These are phyloP conservation scores for Cladosporium sphaerospermum DNA, from an alignment of 2,329 filamentous ascomycete species.

Conservation along the genomic window DNA sequence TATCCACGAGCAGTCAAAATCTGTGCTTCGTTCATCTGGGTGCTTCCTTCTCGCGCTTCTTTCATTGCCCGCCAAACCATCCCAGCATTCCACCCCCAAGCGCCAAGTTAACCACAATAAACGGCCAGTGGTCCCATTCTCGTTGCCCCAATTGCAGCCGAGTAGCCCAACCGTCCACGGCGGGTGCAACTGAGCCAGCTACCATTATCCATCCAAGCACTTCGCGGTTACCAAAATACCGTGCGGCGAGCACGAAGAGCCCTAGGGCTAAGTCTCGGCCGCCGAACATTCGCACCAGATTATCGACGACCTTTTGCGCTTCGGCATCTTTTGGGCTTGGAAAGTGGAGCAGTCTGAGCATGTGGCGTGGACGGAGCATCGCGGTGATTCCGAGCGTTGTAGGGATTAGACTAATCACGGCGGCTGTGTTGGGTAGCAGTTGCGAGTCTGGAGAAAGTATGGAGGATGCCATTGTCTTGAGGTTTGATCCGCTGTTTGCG, in stretches of 20 bases:
- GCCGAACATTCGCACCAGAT: slow-evolving; percentile 8
- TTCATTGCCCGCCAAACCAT: slow-evolving; percentile 5
- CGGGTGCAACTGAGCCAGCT: not conserved
- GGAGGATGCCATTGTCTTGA: not conserved
- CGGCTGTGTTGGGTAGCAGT: slow-evolving; percentile 6
- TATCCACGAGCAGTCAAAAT: too few relatives aligned
- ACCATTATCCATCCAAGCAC: slow-evolving; percentile 9
- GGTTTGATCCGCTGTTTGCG: too few relatives aligned
- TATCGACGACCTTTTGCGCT: not conserved
- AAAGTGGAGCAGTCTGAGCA: not conserved
- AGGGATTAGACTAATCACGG: not conserved
- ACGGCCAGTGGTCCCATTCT: slow-evolving; percentile 11
- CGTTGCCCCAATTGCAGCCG: slow-evolving; percentile 2
- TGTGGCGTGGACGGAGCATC: slow-evolving; percentile 2
- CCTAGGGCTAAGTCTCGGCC: slow-evolving; percentile 11
- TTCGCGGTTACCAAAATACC: slow-evolving; percentile 9
- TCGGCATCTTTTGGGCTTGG: not conserved
- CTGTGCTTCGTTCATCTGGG: too few relatives aligned
- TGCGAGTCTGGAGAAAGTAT: not conserved
- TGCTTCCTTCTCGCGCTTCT: too few relatives aligned
- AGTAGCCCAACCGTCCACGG: slow-evolving; percentile 11
- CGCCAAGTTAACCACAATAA: slow-evolving; percentile 1
- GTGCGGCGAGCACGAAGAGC: slow-evolving; percentile 1
- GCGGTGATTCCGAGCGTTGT: slow-evolving; percentile 5
- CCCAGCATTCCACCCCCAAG: slow-evolving; percentile 11